Conservation (phyloP, 345 rosid genomes). For the Eucalyptus curtisii region DNA sequence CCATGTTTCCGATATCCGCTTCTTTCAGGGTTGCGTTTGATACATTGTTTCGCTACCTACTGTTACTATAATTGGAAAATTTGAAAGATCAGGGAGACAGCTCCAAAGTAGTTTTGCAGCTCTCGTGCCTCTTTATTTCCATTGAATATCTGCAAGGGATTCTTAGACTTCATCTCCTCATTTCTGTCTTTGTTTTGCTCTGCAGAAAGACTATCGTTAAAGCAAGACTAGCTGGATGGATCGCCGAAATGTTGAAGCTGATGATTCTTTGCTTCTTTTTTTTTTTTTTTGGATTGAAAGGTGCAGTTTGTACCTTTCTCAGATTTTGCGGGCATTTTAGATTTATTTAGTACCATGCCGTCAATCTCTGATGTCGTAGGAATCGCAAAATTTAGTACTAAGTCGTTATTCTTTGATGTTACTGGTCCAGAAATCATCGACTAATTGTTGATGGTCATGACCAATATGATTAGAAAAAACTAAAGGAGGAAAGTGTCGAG, state of each 20-base stretch:
- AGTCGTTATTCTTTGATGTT: neutral
- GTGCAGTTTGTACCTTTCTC: neutral
- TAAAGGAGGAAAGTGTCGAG: neutral
- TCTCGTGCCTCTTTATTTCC: neutral
- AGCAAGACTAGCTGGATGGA: constrained; percentile 12
- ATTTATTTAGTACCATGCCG: neutral
- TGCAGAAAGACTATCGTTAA: constrained; percentile 42
- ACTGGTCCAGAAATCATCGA: neutral
- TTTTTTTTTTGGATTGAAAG: neutral
- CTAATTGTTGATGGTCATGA: neutral
- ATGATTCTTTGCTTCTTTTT: neutral
- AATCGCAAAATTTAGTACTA: neutral
- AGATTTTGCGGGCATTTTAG: neutral
- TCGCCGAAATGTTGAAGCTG: neutral
- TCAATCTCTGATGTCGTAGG: neutral
- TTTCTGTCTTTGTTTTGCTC: neutral
- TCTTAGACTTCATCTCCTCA: neutral
- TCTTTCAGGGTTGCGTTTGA: neutral
- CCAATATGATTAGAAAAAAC: neutral
- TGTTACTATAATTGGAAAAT: neutral
- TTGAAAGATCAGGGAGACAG: neutral
- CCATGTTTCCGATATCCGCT: neutral
- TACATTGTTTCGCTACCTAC: neutral
- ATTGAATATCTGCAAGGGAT: neutral
- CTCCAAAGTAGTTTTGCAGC: neutral